Evolutionary conservation across 1,139 yeast species (phyloP), one percentile per base, ranked within the genome.

Genomic region (Kazachstania sp.): DNA sequence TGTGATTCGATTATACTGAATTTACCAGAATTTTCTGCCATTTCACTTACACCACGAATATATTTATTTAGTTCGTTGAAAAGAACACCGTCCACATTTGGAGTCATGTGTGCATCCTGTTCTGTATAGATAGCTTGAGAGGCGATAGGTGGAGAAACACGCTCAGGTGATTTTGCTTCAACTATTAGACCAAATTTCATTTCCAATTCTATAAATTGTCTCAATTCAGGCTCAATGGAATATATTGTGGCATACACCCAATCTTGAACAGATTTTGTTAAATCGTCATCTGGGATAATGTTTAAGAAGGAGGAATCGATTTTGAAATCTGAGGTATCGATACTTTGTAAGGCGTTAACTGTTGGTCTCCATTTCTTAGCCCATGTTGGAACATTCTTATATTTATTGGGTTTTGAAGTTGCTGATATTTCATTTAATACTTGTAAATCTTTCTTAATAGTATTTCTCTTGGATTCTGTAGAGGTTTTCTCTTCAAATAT

Each of bases 241-340:
- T 74, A 73, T 48, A 87, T 73, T 53, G 85, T 83, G 29, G 95
- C 90, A 71, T 83, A 88, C 5, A 88, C 74, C 97, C 97, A 88
- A 57, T 84, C 87, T 15, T 95, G 86, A 6, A 88, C 79, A 37
- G 86, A 79, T 57, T 92, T 76, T 3, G 92, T 84, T 45, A 86
- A 71, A 56, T 87, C 92, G 55, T 86, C 87, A 44, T 86, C 83
- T 1, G 97, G 97, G 28, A 83, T 77, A 1, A 81, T 71, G 11
- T 87, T 87, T 1, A 87, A 77, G 20, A 86, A 74, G 29, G 85
- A 79, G 48, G 61, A 56, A 46, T 67, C 70, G 13, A 67, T 54
- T 43, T 62, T 59, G 16, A 60, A 54, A 47, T 62, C 62, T 18
- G 58, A 59, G 18, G 57, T 54, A 47, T 60, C 61, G 34, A 63